Base-by-base conservation (phyloP, 1,139 yeast species). In the Sporopachydermia cereana region DNA sequence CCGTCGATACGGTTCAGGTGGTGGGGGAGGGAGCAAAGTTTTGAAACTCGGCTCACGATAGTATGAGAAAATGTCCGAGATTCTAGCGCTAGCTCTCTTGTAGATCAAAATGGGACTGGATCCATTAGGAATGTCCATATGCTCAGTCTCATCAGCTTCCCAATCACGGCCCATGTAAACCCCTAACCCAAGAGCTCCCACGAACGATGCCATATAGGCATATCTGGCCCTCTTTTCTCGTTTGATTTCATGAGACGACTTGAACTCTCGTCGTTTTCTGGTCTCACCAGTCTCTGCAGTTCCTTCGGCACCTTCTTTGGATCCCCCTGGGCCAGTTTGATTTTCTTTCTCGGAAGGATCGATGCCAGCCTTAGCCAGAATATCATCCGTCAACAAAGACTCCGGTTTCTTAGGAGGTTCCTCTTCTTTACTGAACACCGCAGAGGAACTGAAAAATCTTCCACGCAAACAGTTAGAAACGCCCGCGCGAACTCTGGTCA, bases 31-130 rank as follows among this genome's bases (percentile, higher is more conserved):
- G 55, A 91, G 74, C 58, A 91, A 76, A 59, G 88, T 86, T 50
- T 88, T 94, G 63, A 84, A 89, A 17, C 84, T 94, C 7, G 99
- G 98, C 54, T 91, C 97, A 50, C 85, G 81, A 69, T 89, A 89
- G 54, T 84, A 83, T 42, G 84, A 79, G 62, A 89, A 83, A 50
- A 85, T 72, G 41, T 88, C 82, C 45, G 77, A 69, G 50, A 83
- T 70, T 67, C 98, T 77, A 51, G 79, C 79, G 52, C 64, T 70
- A 53, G 84, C 71, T 60, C 98, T 76, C 34, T 67, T 69, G 64
- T 76, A 79, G 22, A 53, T 53, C 46, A 75, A 70, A n/a, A 60
- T 65, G 12, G 86, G 81, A 3, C 82, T 62, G 60, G 76, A 81
- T 1, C 96, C 96, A 58, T 80, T 76, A 43, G 70, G 77, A 50